Evolutionary conservation across 768 basidiomycete species (phyloP).

Genomic region (Cytidiella melzeri): DNA sequence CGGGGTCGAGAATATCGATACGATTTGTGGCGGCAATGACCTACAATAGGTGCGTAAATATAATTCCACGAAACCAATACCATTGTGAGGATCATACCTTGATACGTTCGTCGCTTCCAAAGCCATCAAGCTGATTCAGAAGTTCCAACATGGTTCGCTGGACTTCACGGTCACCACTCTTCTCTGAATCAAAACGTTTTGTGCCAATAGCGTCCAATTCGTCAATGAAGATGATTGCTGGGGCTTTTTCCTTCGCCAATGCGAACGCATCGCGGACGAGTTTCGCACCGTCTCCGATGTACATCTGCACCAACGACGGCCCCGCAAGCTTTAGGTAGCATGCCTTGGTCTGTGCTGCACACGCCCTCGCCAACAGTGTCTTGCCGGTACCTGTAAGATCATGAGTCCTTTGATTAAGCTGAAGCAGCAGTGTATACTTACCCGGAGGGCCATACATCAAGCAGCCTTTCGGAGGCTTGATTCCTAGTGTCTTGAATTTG

Average conservation of each 20-base stretch:
- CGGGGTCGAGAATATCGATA: constrained; percentile 97
- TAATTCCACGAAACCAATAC: constrained; percentile 3
- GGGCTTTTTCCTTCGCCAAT: constrained; percentile 95
- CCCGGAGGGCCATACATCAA: constrained; percentile 99
- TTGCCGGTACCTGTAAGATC: constrained; percentile 79
- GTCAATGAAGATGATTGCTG: constrained; percentile 99
- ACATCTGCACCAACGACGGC: constrained; percentile 98
- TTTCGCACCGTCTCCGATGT: constrained; percentile 99
- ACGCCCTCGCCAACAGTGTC: constrained; percentile 94
- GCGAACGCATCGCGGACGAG: constrained; percentile 98
- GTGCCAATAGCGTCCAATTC: constrained; percentile 99
- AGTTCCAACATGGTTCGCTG: constrained; percentile 99
- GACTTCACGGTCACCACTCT: constrained; percentile 98
- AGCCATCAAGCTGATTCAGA: constrained; percentile 96
- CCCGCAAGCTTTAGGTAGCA: constrained; percentile 98
- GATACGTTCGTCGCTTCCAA: constrained; percentile 94
- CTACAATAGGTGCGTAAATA: constrained; percentile 32
- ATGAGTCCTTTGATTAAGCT: constrained; percentile 3
- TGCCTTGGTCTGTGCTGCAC: constrained; percentile 95
- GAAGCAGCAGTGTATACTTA: constrained; percentile 29
- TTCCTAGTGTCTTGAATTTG: constrained; percentile 97
- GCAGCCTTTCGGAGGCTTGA: constrained; percentile 95
- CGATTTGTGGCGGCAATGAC: constrained; percentile 98
- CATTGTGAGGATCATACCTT: constrained; percentile 50
- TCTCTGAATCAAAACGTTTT: constrained; percentile 97